Conservation (phyloP, 164 flowering plant genomes). For the Liriodendron chinense region DNA sequence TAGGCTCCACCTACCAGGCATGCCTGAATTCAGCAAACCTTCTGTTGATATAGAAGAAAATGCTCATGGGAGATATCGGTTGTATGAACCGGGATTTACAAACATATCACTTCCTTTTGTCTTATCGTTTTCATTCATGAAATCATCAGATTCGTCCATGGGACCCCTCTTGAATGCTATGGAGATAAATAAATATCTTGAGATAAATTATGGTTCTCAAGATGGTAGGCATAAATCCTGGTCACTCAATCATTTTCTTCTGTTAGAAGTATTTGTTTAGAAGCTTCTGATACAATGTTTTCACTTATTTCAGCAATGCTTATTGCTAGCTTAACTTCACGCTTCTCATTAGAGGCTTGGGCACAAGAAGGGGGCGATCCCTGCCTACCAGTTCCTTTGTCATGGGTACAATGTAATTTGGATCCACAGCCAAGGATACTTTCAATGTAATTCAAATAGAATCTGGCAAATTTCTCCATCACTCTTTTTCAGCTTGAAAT, state of each 20-base stretch:
- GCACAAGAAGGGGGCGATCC: constrained; percentile 97
- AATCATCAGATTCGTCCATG: constrained; percentile 72
- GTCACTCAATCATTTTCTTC: constrained; percentile 8
- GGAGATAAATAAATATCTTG: constrained; percentile 84
- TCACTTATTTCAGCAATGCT: constrained; percentile 46
- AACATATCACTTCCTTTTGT: constrained; percentile 88
- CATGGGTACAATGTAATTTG: constrained; percentile 81
- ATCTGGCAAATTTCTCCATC: background rate
- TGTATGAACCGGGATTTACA: constrained; percentile 83
- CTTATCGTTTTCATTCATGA: constrained; percentile 61
- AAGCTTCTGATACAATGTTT: constrained; percentile 16
- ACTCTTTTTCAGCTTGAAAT: background rate
- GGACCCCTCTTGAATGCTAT: constrained; percentile 95
- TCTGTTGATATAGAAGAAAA: constrained; percentile 87
- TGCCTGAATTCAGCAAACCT: constrained; percentile 66
- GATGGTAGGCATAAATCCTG: constrained; percentile 58
- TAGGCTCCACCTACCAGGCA: constrained; percentile 66
- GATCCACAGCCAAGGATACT: constrained; percentile 72
- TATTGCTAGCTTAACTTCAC: constrained; percentile 44
- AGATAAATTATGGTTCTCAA: constrained; percentile 62
- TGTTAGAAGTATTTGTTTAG: background rate
- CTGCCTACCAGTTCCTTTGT: constrained; percentile 88
- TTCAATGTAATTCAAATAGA: constrained; percentile 47
- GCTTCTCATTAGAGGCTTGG: constrained; percentile 63
- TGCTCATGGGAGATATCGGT: constrained; percentile 80